Base-by-base conservation (phyloP, 768 basidiomycete species). In the Mrakia gelida region DNA sequence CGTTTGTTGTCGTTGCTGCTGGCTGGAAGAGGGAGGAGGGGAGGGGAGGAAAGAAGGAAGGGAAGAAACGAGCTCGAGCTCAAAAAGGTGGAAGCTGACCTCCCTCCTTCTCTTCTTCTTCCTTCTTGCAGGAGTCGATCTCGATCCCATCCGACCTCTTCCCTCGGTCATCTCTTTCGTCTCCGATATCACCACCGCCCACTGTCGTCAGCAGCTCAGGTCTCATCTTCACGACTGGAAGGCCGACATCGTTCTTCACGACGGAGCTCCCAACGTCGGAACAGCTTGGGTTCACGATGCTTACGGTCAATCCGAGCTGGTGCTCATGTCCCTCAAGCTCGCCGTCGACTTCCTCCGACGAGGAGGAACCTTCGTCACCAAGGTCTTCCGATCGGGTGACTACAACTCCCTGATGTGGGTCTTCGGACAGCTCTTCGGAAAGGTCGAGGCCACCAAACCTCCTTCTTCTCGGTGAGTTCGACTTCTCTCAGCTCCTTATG, bases 321-420 rank as follows among this genome's bases (percentile, higher is more conserved):
- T 98, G 73, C 88, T 98, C 79, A 95, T 92, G 91, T 92, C 91
- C 85, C 86, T 98, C 81, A 97, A 95, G 85, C 89, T 98, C 67
- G 95, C 96, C 13, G 94, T 93, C 74, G 95, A 98, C 82, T 98
- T 98, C 83, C 88, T 99, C 77, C 86, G 87, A 41, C 94, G 95
- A 86, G 97, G 93, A 52, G 95, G 95, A 75, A 94, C 92, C 18
- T 99, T 98, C 83, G 91, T 98, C 67, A 98, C 97, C 41, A 99
- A 99, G 85, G 94, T 99, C 77, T 99, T 99, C 88, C 90, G 97
- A 80, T 96, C 94, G 86, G 92, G 90, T 80, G 97, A 99, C 84
- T 99, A 99, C 86, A 98, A 99, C 86, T 94, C 92, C 83, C 90
- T 99, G 81, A 91, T 98, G 81, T 99, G 97, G 97, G 97, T 98